Base-by-base conservation (phyloP, 1,284 basidiomycete species). In the Grifola frondosa region DNA sequence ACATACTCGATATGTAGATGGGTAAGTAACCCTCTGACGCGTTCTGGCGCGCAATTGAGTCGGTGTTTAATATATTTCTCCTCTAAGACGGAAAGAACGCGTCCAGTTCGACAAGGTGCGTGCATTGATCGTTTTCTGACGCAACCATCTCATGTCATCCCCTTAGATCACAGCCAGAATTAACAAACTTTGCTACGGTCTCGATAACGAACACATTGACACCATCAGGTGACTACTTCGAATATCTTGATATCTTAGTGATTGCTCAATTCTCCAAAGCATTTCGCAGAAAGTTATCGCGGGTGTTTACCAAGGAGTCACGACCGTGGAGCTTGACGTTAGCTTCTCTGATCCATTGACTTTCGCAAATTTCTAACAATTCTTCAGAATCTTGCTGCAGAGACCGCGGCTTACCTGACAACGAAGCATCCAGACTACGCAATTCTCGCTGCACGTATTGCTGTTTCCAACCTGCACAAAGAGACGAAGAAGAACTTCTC, bases 401-500 rank as follows among this genome's bases (percentile, higher is more conserved):
- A 99, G 73, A 99, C 97, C 3, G 94, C 97, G 15, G 97, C 97
- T 1, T 97, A 90, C 68, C 85, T 98, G 56, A 98, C 97, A 3
- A 97, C 96, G 23, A 91, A 90, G 57, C 94, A 96, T 64, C 95
- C 95, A 10, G 97, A 99, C 67, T 99, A 99, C 60, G 96, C 97
- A 22, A 88, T 99, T 49, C 89, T 99, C 46, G 97, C 97, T 10
- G 97, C 97, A 12, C 91, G 97, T 54, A 98, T 99, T 44, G 96
- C 96, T 49, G 96, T 99, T 62, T 97, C 93, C 49, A 99, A 99
- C 69, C 73, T 99, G 16, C 97, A 99, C 80, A 99, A 99, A 67
- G 96, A 99, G 73, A 99, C 97, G 25, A 96, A 93, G 73, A 99
- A 99, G 77, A 88, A 74, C 57, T 99, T 99, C 66, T 94, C 91